Conservation (phyloP, 306 rosid species). For the Dryas octopetala region DNA sequence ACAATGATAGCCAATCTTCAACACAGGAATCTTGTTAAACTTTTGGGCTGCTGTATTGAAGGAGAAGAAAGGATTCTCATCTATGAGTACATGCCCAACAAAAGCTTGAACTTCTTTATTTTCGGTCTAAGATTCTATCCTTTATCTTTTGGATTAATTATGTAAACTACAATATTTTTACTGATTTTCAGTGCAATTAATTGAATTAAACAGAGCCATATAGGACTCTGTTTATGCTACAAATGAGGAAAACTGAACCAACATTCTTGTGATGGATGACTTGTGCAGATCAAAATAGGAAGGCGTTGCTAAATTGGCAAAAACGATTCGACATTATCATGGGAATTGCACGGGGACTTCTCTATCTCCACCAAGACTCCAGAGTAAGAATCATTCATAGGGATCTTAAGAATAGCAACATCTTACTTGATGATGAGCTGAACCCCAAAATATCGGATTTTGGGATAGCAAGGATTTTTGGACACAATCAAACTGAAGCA, state of each 20-base stretch:
- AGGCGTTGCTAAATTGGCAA: constrained; percentile 22
- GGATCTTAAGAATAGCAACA: constrained; percentile 30
- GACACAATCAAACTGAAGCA: constrained; percentile 26
- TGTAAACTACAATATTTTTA: background rate
- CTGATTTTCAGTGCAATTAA: background rate
- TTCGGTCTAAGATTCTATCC: constrained; percentile 6
- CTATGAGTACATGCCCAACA: constrained; percentile 25
- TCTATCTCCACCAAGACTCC: constrained; percentile 31
- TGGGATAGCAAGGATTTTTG: constrained; percentile 33
- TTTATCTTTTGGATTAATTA: background rate
- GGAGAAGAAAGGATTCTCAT: constrained; percentile 19
- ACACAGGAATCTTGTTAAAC: constrained; percentile 28
- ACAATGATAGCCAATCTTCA: constrained; percentile 25
- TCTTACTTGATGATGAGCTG: constrained; percentile 31
- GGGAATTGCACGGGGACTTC: constrained; percentile 31
- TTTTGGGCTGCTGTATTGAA: constrained; percentile 23
- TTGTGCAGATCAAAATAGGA: constrained; percentile 6
- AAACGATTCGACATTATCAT: constrained; percentile 20
- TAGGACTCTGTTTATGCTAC: background rate
- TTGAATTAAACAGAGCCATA: no score
- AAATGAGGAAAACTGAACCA: background rate
- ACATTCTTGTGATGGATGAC: background rate
- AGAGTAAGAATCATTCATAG: constrained; percentile 35
- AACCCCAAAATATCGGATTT: constrained; percentile 38
- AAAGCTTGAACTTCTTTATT: constrained; percentile 24